These are phyloP conservation scores for Anthoceros angustus DNA, from an alignment of 225 moss, liverwort and hornwort genomes.

Conservation along the genomic window DNA sequence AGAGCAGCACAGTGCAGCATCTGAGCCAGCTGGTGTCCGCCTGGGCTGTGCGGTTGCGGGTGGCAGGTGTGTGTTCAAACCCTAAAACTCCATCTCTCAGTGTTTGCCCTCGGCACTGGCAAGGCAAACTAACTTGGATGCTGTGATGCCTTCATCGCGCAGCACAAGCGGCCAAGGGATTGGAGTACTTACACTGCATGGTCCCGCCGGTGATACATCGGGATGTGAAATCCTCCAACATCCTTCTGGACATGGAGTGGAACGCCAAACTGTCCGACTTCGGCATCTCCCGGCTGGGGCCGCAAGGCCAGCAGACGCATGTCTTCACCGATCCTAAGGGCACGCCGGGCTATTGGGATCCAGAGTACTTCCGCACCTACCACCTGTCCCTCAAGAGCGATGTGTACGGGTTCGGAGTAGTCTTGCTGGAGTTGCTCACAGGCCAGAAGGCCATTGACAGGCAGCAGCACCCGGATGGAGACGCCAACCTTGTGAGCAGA, in stretches of 20 bases:
- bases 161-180: neutral
- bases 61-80: constrained; percentile 1
- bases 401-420: neutral
- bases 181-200: constrained; percentile 2
- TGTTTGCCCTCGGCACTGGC: neutral
- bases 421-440: neutral
- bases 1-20: neutral
- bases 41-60: neutral
- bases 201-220: neutral
- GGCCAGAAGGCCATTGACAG: constrained; percentile 3
- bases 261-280: neutral
- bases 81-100: neutral
- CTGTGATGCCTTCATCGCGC: too few relatives aligned
- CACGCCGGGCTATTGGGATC: constrained; percentile 1
- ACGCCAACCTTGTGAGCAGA: neutral
- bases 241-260: constrained; percentile 2
- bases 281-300: constrained; percentile 1
- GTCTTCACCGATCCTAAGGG: neutral
- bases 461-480: neutral
- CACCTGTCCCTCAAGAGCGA: constrained; percentile 1
- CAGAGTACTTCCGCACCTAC: constrained; percentile 5
- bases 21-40: constrained; percentile 2
- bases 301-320: neutral
- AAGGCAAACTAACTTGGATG: neutral
- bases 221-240: constrained; percentile 3